Evolutionary conservation across 768 basidiomycete genomes (phyloP), one percentile per base, ranked within the genome.

Genomic region (Lactarius psammicola): DNA sequence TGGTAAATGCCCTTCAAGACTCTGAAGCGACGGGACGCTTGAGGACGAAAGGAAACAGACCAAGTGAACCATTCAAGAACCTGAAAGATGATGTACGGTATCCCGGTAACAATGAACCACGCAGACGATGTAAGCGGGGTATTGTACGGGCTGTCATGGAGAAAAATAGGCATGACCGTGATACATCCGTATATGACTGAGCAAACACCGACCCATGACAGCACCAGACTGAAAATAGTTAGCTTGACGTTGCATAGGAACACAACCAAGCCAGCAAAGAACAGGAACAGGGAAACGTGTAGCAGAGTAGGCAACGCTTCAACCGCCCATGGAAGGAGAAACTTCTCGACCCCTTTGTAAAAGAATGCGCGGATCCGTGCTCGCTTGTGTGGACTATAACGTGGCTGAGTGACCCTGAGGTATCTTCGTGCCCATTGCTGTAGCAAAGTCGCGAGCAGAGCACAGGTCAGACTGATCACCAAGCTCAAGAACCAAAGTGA

Each of bases 231-330:
- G 31, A 30, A 54, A 30, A 66, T 23, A 20, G 46, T n/a, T 17
- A 9, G 40, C 36, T 64, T 17, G 15, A 66, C 54, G 23, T 18
- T 63, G 23, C 17, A 63, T 17, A 64, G 26, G 20, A 49, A 64
- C 8, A 30, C n/a, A 30, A 31, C 44, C 15, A 57, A 53, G 9
- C 65, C 65, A 33, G 42, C 26, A 36, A 66, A 30, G 65, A 66
- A 64, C 9, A 63, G 34, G 62, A 58, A 57, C 17, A 63, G 53
- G 3, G 57, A 57, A 31, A 46, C 20, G 28, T 49, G 60, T n/a
- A 67, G 44, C 18, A 67, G 26, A 2, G 56, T 10, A 6, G 68
- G 68, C 11, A 68, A 23, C 0, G 6, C 23, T n/a, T 66, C 65
- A 7, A 46, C 26, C 3, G 36, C 20, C 38, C 30, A 20, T 1